Evolutionary conservation across 2,329 filamentous ascomycete genomes (phyloP), one percentile per base, ranked within the genome.

Genomic region (Camillea tinctor): DNA sequence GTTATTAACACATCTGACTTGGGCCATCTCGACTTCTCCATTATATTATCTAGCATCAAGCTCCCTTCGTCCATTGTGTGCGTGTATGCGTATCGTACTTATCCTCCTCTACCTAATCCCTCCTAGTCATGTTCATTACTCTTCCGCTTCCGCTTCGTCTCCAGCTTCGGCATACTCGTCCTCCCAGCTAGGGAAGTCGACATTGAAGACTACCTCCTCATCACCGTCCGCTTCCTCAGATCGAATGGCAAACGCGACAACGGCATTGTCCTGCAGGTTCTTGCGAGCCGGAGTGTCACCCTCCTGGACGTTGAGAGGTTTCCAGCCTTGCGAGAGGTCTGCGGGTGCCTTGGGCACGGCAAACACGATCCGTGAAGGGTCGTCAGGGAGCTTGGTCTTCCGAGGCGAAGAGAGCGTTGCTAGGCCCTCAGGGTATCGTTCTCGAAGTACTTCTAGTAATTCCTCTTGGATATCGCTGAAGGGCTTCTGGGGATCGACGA

Each of bases 401-500:
- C 75, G 71, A 6, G 71, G 65, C 11, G 73, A 68, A 0, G 53
- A 66, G 19, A 72, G 59, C 17, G 75, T 73, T 11, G 74, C 76
- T 4, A 88, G 76, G 11, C 86, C 85, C 0, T 74, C 59, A 0
- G 85, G 81, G 61, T 86, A 88, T 24, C 84, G 77, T 51, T 87
- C 84, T 24, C 71, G 77, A 5, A 93, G 75, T 11, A 85, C 76
- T 0, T 78, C 74, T 19, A 90, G 75, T 1, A 93, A 82, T 20
- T 86, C 81, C 19, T 78, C 67, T 59, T 86, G 86, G 60, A 90
- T 77, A 1, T 79, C 74, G 17, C 79, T 75, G 69, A 92, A 85
- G 11, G 85, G 74, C 48, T 82, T 81, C 15, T 82, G 76, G 4
- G 86, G 77, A 48, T 86, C 81, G 52, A 89, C 81, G 63, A 90